These are phyloP conservation scores for Coprinopsis marcescibilis DNA, from an alignment of 768 basidiomycete genomes.

Conservation along the genomic window DNA sequence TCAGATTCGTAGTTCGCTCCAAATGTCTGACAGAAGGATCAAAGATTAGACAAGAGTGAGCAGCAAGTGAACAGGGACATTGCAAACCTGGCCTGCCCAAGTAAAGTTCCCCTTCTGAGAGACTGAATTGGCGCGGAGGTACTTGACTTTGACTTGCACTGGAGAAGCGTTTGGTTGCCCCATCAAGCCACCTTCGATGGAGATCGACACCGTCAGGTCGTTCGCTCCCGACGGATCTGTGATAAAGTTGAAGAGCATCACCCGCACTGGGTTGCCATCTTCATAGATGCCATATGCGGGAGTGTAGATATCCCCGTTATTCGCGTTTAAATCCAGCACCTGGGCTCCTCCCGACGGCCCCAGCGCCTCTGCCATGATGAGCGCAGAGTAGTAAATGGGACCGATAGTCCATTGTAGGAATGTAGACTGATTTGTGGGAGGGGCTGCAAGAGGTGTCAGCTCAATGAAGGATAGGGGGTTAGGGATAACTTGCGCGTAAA, in stretches of 20 bases:
- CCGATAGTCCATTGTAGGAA: slow-evolving; percentile 71
- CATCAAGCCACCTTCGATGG: slow-evolving; percentile 37
- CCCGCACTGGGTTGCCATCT: slow-evolving; percentile 50
- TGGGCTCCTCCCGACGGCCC: slow-evolving; percentile 61
- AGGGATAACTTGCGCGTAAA: slow-evolving; percentile 46
- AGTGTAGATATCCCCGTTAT: slow-evolving; percentile 45
- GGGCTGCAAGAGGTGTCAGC: slow-evolving; percentile 21
- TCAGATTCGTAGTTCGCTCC: slow-evolving; percentile 58
- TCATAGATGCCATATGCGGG: slow-evolving; percentile 76
- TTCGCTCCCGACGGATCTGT: slow-evolving; percentile 52
- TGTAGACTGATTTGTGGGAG: slow-evolving; percentile 48
- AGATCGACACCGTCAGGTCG: slow-evolving; percentile 40
- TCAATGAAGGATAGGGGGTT: background rate
- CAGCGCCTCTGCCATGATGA: slow-evolving; percentile 66
- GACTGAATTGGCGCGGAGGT: slow-evolving; percentile 42
- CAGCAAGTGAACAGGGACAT: background rate
- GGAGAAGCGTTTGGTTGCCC: slow-evolving; percentile 35
- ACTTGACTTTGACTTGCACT: slow-evolving; percentile 54
- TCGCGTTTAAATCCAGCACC: slow-evolving; percentile 59
- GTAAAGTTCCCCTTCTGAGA: slow-evolving; percentile 52
- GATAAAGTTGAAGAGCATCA: slow-evolving; percentile 72
- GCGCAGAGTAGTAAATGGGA: slow-evolving; percentile 65
- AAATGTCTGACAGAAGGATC: slow-evolving; percentile 39
- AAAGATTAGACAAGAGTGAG: too few species aligned
- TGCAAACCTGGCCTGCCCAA: slow-evolving; percentile 56